A percentile compares a stretch with the other conserved stretches of the same genome.
These are phyloP conservation scores for Crassisporium funariophilum DNA, from an alignment of 768 basidiomycete species.

Conservation along the genomic window DNA sequence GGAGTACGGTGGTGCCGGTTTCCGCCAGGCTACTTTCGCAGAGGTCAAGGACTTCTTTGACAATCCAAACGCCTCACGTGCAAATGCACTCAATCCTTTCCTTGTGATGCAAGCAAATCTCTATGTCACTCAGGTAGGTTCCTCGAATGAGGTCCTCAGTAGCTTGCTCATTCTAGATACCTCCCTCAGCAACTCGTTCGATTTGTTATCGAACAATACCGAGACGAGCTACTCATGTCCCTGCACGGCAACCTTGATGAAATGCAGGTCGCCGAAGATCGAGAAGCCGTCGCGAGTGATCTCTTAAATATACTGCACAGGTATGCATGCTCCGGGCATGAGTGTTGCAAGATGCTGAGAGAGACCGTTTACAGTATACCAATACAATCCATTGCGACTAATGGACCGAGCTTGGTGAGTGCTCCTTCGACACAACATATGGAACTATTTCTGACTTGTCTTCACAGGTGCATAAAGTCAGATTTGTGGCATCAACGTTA, in stretches of 20 bases:
- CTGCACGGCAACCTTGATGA: conserved; percentile 69
- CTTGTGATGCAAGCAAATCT: conserved; percentile 92
- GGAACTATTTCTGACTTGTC: conserved; percentile 12
- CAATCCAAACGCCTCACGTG: conserved; percentile 84
- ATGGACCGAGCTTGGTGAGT: conserved; percentile 73
- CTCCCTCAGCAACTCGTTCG: conserved; percentile 81
- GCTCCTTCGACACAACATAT: background rate
- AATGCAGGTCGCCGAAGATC: conserved; percentile 64
- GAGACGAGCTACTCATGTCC: conserved; percentile 76
- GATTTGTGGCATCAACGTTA: conserved; percentile 89
- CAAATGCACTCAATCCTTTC: conserved; percentile 86
- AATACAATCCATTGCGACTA: conserved; percentile 90
- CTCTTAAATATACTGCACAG: conserved; percentile 84
- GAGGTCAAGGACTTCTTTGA: conserved; percentile 92
- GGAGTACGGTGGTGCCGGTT: conserved; percentile 71
- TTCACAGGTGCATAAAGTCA: conserved; percentile 82
- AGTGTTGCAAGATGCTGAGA: conserved; percentile 10
- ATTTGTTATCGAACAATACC: conserved; percentile 90
- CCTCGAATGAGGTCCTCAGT: background rate
- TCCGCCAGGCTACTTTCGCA: conserved; percentile 81
- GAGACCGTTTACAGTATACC: conserved; percentile 65
- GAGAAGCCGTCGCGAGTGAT: conserved; percentile 86
- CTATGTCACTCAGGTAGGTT: conserved; percentile 83
- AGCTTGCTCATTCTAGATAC: conserved; percentile 2
- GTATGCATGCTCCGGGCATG: conserved; percentile 33